Base-by-base conservation (phyloP, 495 filamentous ascomycete genomes). In the Penicillium waksmanii region DNA sequence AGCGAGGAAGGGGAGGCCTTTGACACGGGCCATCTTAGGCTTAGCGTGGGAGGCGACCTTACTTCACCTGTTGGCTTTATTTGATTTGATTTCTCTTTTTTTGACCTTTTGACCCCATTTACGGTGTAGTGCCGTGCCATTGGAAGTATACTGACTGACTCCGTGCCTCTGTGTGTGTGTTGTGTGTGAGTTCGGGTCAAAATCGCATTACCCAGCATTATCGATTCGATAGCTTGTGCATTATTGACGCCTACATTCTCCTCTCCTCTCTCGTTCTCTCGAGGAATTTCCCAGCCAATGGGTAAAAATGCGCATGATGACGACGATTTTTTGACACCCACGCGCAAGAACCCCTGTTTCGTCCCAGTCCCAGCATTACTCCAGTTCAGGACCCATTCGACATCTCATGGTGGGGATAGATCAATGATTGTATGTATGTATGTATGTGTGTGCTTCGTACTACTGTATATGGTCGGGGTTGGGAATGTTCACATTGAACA, bases 301-400 rank as follows among this genome's bases (percentile, higher is more conserved):
- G 13, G 33, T 54, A 67, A 65, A 57, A 62, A 67, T 67, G 63
- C 58, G 62, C 64, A 66, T 31, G 58, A 73, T 70, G 69, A 73
- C 71, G 68, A 65, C 66, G 63, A 61, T 56, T 56, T 27, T 38
- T 38, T 48, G 46, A 48, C 46, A 48, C 46, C 46, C 46, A 48
- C 46, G 46, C 46, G 46, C 46, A 27, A 27, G 19, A 44, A 4
- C 42, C 46, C 46, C 46, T 48, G 21, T 48, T 48, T 48, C 46
- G 27, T 48, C 46, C 46, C 46, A 48, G 46, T 46, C 15, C 42
- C 42, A 46, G 42, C 42, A 17, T 46, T 17, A 46, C 42, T 46
- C 42, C 42, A 17, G 15, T 12, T 21, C 18, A 17, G 5, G 46
- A 48, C 46, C 46, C 46, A 48, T 2, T 48, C 46, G 3, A 27